A percentile compares a stretch with the other conserved stretches of the same genome.
These are phyloP conservation scores for Pythium phragmiticola DNA, from an alignment of 352 stramenopile species.

Conservation along the genomic window DNA sequence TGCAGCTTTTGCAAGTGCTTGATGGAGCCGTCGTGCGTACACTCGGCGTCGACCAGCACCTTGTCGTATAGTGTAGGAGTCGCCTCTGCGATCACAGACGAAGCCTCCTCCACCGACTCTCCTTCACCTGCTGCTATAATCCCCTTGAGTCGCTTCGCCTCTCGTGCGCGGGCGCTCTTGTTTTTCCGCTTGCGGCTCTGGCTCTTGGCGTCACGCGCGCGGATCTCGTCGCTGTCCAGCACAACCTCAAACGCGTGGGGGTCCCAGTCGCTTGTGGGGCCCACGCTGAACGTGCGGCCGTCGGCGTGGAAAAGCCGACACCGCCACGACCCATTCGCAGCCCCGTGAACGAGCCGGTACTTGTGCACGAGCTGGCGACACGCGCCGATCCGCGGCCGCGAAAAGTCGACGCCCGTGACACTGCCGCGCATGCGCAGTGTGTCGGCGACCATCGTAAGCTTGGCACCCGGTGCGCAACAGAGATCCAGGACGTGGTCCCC, in stretches of 20 bases:
- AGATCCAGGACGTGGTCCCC: slow-evolving; percentile 91
- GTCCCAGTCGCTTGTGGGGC: slow-evolving; percentile 45
- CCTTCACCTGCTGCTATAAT: not conserved
- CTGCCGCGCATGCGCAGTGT: slow-evolving; percentile 54
- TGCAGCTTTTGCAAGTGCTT: slow-evolving; percentile 80
- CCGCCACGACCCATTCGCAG: slow-evolving; percentile 33
- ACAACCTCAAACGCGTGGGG: slow-evolving; percentile 42
- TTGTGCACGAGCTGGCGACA: slow-evolving; percentile 92
- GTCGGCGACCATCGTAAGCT: slow-evolving; percentile 92
- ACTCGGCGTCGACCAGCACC: slow-evolving; percentile 96
- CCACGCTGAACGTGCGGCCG: slow-evolving; percentile 66
- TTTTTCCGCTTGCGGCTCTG: slow-evolving; percentile 89
- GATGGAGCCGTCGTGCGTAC: slow-evolving; percentile 93
- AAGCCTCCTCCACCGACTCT: not conserved
- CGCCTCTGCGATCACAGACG: not conserved
- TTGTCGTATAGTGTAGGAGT: slow-evolving; percentile 82
- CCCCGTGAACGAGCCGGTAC: slow-evolving; percentile 80
- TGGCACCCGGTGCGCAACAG: slow-evolving; percentile 92
- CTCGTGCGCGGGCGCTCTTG: slow-evolving; percentile 80
- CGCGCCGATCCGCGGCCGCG: slow-evolving; percentile 70
- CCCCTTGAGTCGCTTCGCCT: slow-evolving; percentile 43
- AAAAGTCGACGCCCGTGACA: slow-evolving; percentile 88
- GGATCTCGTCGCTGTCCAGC: slow-evolving; percentile 71
- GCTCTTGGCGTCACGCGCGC: slow-evolving; percentile 34
- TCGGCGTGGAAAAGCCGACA: slow-evolving; percentile 81